phyloP scores from a whole-genome alignment of 23 red algal species.

The Gracilaria domingensis region DNA sequence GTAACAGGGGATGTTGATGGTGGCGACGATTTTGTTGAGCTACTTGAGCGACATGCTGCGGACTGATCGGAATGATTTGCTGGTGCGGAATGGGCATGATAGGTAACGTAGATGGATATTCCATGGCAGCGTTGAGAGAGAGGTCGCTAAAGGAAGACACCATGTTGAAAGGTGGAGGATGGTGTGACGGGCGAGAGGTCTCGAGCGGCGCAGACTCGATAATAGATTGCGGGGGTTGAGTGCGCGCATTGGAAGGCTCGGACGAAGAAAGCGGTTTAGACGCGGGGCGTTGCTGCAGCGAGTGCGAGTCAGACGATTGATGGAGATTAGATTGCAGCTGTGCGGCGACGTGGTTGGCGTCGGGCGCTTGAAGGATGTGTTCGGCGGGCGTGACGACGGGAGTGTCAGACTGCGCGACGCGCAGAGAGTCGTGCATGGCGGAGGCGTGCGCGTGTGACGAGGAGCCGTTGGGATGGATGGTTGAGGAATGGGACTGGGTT shows the following conservation, averaged over 20 bases:
- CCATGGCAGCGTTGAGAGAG: slow-evolving; percentile 24
- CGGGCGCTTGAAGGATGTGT: neutral
- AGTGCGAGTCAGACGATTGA: neutral
- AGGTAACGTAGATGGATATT: slow-evolving; percentile 43
- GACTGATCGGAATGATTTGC: slow-evolving; percentile 52
- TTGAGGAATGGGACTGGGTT: neutral
- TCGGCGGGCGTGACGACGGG: neutral
- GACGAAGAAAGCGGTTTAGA: neutral
- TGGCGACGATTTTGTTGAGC: slow-evolving; percentile 46
- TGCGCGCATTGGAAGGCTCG: neutral
- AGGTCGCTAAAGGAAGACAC: slow-evolving; percentile 34
- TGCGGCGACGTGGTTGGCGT: neutral
- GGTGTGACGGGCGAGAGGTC: slow-evolving; percentile 20
- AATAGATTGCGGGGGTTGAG: neutral
- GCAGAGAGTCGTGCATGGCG: neutral
- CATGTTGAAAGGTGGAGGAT: slow-evolving; percentile 25
- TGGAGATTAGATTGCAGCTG: neutral
- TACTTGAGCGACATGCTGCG: slow-evolving; percentile 53
- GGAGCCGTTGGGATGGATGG: neutral
- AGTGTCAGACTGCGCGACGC: neutral
- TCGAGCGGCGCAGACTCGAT: slow-evolving; percentile 24
- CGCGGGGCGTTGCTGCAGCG: neutral
- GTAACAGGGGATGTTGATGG: slow-evolving; percentile 22
- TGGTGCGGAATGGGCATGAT: slow-evolving; percentile 49
- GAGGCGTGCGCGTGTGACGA: neutral